Conservation (phyloP, 2,329 filamentous ascomycete genomes). For the Aspergillus fumigatiaffinis region DNA sequence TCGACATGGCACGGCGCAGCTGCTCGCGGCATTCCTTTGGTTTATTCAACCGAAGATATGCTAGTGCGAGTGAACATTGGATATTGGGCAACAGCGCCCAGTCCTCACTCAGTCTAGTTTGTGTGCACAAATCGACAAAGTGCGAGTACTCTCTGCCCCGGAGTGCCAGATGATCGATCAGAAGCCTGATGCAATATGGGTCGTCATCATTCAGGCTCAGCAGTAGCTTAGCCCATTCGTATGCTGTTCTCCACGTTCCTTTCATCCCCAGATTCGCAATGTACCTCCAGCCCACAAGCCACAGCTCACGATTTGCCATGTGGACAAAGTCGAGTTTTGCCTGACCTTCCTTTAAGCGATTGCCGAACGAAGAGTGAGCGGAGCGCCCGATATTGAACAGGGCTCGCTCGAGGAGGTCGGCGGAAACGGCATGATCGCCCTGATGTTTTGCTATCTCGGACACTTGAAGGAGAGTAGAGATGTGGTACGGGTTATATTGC, state of each 20-base stretch:
- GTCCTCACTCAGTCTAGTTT: conserved; percentile 47
- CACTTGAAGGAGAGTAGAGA: conserved; percentile 89
- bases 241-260: conserved; percentile 87
- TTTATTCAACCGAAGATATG: conserved; percentile 68
- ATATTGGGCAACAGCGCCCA: conserved; percentile 64
- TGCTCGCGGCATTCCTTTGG: conserved; percentile 60
- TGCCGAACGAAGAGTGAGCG: conserved; percentile 75
- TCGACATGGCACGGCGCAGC: conserved; percentile 64
- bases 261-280: conserved; percentile 80
- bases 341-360: conserved; percentile 69
- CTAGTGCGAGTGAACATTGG: conserved; percentile 71
- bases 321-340: conserved; percentile 76
- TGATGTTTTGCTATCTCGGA: conserved; percentile 90
- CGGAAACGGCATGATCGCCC: conserved; percentile 77
- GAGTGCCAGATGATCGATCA: conserved; percentile 81
- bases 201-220: conserved; percentile 72
- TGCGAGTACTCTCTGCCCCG: conserved; percentile 72
- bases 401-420: conserved; percentile 84
- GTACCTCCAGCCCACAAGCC: conserved; percentile 85
- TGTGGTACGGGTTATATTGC: conserved; percentile 76
- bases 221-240: conserved; percentile 89
- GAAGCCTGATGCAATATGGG: conserved; percentile 75
- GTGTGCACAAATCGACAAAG: conserved; percentile 65
- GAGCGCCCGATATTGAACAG: conserved; percentile 92
- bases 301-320: conserved; percentile 88